Evolutionary conservation across 257 asterid species (phyloP).

Genomic region (Oldenlandia corymbosa): DNA sequence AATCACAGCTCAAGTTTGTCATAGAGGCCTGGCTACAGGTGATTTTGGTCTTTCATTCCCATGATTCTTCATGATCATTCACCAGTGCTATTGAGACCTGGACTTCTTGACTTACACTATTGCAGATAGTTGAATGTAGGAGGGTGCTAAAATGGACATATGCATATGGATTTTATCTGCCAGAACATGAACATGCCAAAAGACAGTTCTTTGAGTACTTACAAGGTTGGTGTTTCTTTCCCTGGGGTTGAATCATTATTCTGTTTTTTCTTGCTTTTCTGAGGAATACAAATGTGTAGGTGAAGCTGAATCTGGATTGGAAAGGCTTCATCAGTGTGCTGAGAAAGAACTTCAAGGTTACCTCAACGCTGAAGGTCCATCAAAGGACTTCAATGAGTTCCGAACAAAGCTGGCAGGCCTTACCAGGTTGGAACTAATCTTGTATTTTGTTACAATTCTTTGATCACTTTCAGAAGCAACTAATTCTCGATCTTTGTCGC

Average conservation of each 20-base stretch:
- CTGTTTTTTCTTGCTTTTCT: slow-evolving; percentile 9
- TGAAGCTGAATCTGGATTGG: slow-evolving; percentile 96
- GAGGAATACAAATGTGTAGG: slow-evolving; percentile 38
- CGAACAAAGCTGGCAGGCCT: slow-evolving; percentile 92
- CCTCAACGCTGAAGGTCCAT: slow-evolving; percentile 70
- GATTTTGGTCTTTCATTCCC: slow-evolving; percentile 3
- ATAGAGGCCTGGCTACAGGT: slow-evolving; percentile 98
- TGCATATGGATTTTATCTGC: slow-evolving; percentile 86
- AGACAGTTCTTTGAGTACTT: slow-evolving; percentile 88
- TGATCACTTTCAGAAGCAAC: not conserved
- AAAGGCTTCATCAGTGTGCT: slow-evolving; percentile 94
- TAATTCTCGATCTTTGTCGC: not conserved
- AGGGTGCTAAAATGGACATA: slow-evolving; percentile 94
- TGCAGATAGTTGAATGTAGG: slow-evolving; percentile 93
- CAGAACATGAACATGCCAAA: slow-evolving; percentile 70
- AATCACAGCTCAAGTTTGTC: slow-evolving; percentile 91
- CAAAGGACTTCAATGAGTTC: slow-evolving; percentile 74
- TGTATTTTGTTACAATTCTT: not conserved
- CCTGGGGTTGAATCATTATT: slow-evolving; percentile 11
- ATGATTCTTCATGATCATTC: not conserved
- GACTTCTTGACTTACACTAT: slow-evolving; percentile 4
- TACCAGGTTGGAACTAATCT: slow-evolving; percentile 52
- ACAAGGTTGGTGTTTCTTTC: slow-evolving; percentile 51
- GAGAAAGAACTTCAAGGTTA: slow-evolving; percentile 80
- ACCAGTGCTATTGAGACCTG: not conserved